Evolutionary conservation across 495 filamentous ascomycete genomes (phyloP).

Genomic region (Talaromyces adpressus): DNA sequence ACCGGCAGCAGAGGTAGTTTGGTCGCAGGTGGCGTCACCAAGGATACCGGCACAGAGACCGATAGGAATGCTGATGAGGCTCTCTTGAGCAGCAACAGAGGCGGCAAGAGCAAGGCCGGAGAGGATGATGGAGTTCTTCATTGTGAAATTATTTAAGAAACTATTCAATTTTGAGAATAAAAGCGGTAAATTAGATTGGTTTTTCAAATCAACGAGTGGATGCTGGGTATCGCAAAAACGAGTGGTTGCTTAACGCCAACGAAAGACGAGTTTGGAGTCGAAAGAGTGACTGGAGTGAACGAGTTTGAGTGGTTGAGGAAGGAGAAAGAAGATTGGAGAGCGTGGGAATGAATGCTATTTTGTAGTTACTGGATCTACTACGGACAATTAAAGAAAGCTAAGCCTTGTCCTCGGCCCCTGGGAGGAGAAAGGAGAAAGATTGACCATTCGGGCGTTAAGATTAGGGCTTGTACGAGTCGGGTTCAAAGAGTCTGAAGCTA

Average conservation of each 20-base stretch:
- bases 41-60: slow-evolving; percentile 20
- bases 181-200: not conserved
- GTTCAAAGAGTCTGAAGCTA: not conserved
- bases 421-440: not conserved
- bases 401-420: not conserved
- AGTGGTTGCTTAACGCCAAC: slow-evolving; percentile 13
- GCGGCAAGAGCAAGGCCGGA: slow-evolving; percentile 21
- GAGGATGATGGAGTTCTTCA: slow-evolving; percentile 25
- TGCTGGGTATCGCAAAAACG: slow-evolving; percentile 20
- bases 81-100: slow-evolving; percentile 14
- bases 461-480: not conserved
- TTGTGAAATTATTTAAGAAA: slow-evolving; percentile 12
- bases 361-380: not conserved
- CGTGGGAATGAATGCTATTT: not conserved
- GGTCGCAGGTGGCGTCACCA: slow-evolving; percentile 21
- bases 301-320: not conserved
- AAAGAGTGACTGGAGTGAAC: slow-evolving; percentile 6
- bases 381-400: not conserved
- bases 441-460: not conserved
- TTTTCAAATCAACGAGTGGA: slow-evolving; percentile 14
- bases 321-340: not conserved
- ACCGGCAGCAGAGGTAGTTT: slow-evolving; percentile 12
- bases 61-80: slow-evolving; percentile 21
- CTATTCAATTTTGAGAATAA: slow-evolving; percentile 1
- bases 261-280: slow-evolving; percentile 4